Conservation (phyloP, 768 basidiomycete genomes). For the Leccinellum rugosiceps region DNA sequence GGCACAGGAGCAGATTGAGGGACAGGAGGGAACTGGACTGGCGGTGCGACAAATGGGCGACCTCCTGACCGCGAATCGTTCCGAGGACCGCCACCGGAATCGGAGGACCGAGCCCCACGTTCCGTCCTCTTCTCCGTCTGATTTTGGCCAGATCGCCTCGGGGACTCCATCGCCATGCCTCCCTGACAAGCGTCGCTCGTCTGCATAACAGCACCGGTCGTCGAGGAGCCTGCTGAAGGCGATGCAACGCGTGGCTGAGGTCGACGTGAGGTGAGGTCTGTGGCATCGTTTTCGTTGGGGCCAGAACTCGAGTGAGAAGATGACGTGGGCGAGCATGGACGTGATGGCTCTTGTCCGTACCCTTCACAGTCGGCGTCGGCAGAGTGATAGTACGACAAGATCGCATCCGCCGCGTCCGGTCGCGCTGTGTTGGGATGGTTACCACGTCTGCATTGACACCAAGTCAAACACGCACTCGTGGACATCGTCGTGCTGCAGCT, state of each 20-base stretch:
- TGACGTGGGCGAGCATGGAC: neutral
- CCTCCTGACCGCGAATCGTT: slow-evolving; percentile 31
- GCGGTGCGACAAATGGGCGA: slow-evolving; percentile 69
- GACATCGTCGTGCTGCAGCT: neutral
- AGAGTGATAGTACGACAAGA: slow-evolving; percentile 56
- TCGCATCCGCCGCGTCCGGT: slow-evolving; percentile 41
- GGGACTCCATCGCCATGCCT: slow-evolving; percentile 54
- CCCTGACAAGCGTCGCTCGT: slow-evolving; percentile 56
- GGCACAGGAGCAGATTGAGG: slow-evolving; percentile 43
- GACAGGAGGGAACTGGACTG: slow-evolving; percentile 51
- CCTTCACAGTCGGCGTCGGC: slow-evolving; percentile 33
- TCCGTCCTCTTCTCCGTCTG: slow-evolving; percentile 22
- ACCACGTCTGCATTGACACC: neutral
- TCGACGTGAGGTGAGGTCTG: slow-evolving; percentile 18
- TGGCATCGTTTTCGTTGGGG: slow-evolving; percentile 38
- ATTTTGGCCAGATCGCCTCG: slow-evolving; percentile 21
- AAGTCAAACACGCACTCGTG: slow-evolving; percentile 15
- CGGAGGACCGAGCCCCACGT: slow-evolving; percentile 16
- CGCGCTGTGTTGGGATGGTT: slow-evolving; percentile 6
- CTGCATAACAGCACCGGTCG: slow-evolving; percentile 38
- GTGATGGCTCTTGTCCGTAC: slow-evolving; percentile 22
- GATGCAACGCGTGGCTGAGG: slow-evolving; percentile 18
- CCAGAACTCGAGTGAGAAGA: slow-evolving; percentile 41
- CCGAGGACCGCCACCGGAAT: slow-evolving; percentile 28
- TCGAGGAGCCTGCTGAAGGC: slow-evolving; percentile 27